Evolutionary conservation across 2,329 filamentous ascomycete genomes (phyloP).

Genomic region (Coccinonectria pachysandricola): DNA sequence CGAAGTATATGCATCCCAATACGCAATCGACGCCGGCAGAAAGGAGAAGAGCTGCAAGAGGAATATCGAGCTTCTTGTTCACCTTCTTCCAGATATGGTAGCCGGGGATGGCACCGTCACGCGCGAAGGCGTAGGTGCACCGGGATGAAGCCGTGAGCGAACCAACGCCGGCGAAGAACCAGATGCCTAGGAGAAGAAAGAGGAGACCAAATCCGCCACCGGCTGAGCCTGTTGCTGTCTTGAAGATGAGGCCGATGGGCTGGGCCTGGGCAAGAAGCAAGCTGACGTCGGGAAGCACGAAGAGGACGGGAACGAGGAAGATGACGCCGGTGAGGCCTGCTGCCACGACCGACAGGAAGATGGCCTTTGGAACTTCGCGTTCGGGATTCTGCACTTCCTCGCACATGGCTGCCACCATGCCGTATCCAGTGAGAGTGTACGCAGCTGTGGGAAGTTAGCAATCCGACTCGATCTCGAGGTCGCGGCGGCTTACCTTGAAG

Average conservation of each 20-base stretch:
- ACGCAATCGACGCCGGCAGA: conserved; percentile 60
- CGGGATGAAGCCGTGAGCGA: conserved; percentile 64
- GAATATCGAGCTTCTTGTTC: conserved; percentile 55
- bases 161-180: conserved; percentile 66
- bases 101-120: conserved; percentile 64
- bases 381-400: conserved; percentile 53
- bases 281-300: conserved; percentile 60
- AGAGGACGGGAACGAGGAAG: conserved; percentile 65
- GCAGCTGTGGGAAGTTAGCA: too few species aligned
- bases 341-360: conserved; percentile 55
- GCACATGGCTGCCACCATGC: conserved; percentile 44
- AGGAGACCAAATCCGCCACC: conserved; percentile 65
- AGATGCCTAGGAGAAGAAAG: conserved; percentile 66
- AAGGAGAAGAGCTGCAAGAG: conserved; percentile 57
- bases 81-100: conserved; percentile 57
- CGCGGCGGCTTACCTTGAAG: conserved; percentile 43
- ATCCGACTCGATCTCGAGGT: too few species aligned
- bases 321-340: conserved; percentile 51
- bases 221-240: conserved; percentile 61
- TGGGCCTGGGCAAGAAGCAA: conserved; percentile 60
- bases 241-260: conserved; percentile 67
- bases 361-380: conserved; percentile 54
- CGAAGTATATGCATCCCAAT: conserved; percentile 70
- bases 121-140: conserved; percentile 67
- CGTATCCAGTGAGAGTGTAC: conserved; percentile 36